phyloP scores from a whole-genome alignment of 495 filamentous ascomycete species.

The Neurospora sp. region DNA sequence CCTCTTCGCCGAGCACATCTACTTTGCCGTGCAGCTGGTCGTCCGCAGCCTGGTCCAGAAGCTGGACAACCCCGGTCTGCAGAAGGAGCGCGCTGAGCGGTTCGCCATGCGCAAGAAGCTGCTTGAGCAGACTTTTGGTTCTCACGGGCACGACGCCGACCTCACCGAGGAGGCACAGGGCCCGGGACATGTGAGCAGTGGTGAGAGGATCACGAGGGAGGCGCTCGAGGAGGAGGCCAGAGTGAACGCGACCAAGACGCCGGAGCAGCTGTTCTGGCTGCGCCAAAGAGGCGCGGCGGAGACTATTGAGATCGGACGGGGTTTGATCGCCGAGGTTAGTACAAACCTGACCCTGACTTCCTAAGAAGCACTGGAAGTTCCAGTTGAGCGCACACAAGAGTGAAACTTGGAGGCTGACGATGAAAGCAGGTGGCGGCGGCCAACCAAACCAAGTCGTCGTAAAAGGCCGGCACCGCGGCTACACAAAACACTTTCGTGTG shows the following conservation, averaged over 20 bases:
- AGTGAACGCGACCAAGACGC: conserved; percentile 37
- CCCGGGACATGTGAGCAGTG: conserved; percentile 20
- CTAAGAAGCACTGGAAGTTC: background rate
- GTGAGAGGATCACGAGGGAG: conserved; percentile 39
- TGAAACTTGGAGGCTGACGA: background rate
- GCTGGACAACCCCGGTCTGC: conserved; percentile 72
- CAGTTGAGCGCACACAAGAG: background rate
- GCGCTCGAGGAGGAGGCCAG: conserved; percentile 60
- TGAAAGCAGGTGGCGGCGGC: conserved; percentile 1
- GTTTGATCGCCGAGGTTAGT: conserved; percentile 13
- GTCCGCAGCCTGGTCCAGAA: conserved; percentile 64
- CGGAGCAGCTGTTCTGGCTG: conserved; percentile 44
- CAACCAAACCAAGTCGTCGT: conserved; percentile 12
- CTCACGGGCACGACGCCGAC: conserved; percentile 13
- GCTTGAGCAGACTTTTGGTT: conserved; percentile 47
- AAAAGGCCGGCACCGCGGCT: background rate
- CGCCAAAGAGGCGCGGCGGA: conserved; percentile 28
- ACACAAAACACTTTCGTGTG: background rate
- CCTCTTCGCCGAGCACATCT: conserved; percentile 79
- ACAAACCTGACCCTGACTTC: background rate
- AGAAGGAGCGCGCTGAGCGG: conserved; percentile 67
- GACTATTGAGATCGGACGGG: conserved; percentile 29
- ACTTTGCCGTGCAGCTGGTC: conserved; percentile 58
- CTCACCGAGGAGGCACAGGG: conserved; percentile 8
- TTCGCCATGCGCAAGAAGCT: conserved; percentile 64